phyloP scores from a whole-genome alignment of 148 eudicot genomes.

The Polygonum aviculare region DNA sequence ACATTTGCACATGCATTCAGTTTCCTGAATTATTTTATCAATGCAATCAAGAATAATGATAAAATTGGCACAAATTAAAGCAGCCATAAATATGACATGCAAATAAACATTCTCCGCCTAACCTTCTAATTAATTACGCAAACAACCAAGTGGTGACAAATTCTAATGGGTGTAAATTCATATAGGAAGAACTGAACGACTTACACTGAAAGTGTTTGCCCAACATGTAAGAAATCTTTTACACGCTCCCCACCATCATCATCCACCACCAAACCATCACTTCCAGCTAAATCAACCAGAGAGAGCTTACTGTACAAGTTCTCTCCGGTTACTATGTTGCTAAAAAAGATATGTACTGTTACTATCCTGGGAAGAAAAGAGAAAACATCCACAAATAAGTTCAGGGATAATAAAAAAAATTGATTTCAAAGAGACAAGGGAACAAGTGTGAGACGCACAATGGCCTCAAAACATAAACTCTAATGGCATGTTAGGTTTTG shows the following conservation, averaged over 20 bases:
- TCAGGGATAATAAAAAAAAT: not conserved
- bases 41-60: not conserved
- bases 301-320: constrained; percentile 80
- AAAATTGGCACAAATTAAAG: not conserved
- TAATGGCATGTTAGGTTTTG: no score
- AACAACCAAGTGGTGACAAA: not conserved
- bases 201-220: constrained; percentile 87
- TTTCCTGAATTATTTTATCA: not conserved
- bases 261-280: constrained; percentile 45
- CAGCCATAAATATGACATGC: not conserved
- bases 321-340: constrained; percentile 87
- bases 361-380: constrained; percentile 50
- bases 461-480: not conserved
- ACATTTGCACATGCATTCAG: not conserved
- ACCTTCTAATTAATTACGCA: not conserved
- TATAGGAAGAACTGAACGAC: constrained; percentile 18
- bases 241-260: constrained; percentile 63
- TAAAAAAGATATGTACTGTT: constrained; percentile 64
- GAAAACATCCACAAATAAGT: not conserved
- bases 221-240: constrained; percentile 59
- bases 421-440: not conserved
- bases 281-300: constrained; percentile 92
- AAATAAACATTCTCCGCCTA: not conserved
- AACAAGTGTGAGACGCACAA: not conserved
- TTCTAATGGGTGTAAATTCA: not conserved